A percentile compares a stretch with the other conserved stretches of the same genome.
Evolutionary conservation across 2,329 filamentous ascomycete species (phyloP).

Genomic region (Endocalyx cinctus): DNA sequence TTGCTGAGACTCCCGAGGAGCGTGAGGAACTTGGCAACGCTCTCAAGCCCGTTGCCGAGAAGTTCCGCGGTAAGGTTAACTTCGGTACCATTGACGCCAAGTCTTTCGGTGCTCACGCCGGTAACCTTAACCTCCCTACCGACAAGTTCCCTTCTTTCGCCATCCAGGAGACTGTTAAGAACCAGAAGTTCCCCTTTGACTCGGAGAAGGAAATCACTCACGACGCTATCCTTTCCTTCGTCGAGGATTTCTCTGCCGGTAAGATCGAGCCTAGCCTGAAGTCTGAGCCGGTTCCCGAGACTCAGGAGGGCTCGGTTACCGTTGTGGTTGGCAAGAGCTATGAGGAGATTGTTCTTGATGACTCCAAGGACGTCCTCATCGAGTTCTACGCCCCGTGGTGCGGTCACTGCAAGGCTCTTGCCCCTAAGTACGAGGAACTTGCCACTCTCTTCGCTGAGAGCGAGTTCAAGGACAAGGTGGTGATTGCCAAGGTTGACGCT

Average conservation of each 20-base stretch:
- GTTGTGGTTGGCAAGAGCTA: constrained; percentile 93
- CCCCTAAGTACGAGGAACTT: constrained; percentile 94
- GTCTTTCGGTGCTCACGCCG: constrained; percentile 88
- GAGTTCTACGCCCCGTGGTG: constrained; percentile 99
- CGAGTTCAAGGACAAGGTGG: constrained; percentile 76
- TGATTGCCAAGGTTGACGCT: constrained; percentile 96
- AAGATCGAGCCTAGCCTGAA: constrained; percentile 96
- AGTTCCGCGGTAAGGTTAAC: constrained; percentile 92
- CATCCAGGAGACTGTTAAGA: constrained; percentile 92
- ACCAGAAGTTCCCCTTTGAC: constrained; percentile 94
- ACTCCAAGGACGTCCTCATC: constrained; percentile 92
- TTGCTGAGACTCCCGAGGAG: constrained; percentile 88
- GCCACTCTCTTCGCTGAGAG: constrained; percentile 70
- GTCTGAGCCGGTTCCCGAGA: constrained; percentile 94
- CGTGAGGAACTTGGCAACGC: constrained; percentile 70
- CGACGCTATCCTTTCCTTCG: constrained; percentile 71
- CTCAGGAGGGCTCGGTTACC: constrained; percentile 81
- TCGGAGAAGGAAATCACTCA: constrained; percentile 73
- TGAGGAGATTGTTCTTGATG: constrained; percentile 83
- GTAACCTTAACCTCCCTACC: constrained; percentile 94
- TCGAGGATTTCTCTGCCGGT: constrained; percentile 78
- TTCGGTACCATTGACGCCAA: constrained; percentile 97
- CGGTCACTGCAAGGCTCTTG: constrained; percentile 98
- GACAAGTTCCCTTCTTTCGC: constrained; percentile 96
- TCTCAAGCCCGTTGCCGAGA: constrained; percentile 82